phyloP scores from a whole-genome alignment of 257 asterid genomes.

The Ilex asprella region DNA sequence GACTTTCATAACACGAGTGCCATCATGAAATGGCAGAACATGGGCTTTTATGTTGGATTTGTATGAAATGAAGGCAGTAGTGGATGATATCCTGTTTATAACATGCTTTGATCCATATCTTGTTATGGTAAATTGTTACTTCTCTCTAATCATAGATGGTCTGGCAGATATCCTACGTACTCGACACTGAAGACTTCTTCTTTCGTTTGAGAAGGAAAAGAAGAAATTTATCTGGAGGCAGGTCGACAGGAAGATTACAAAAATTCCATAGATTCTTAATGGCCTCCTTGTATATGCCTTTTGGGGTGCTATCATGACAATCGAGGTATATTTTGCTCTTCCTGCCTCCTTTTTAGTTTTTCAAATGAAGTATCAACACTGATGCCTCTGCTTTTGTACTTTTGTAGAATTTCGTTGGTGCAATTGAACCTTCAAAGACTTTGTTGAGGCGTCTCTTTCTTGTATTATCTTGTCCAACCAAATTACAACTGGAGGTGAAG shows the following conservation, averaged over 20 bases:
- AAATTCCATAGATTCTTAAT: conserved; percentile 44
- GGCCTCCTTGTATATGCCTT: conserved; percentile 15
- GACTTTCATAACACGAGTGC: not conserved
- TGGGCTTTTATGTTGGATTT: not conserved
- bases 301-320: conserved; percentile 15
- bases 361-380: not conserved
- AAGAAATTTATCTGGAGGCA: conserved; percentile 19
- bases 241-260: conserved; percentile 35
- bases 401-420: conserved; percentile 10
- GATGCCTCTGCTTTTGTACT: not conserved
- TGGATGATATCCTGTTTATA: not conserved
- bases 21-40: not conserved
- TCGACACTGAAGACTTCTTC: conserved; percentile 87
- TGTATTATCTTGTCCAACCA: conserved; percentile 18
- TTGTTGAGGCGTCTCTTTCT: conserved; percentile 23
- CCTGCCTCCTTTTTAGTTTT: not conserved
- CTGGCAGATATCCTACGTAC: conserved; percentile 77
- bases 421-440: conserved; percentile 7
- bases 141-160: conserved; percentile 8
- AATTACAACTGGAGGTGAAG: conserved; percentile 24
- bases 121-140: not conserved
- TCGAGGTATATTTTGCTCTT: conserved; percentile 13
- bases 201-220: conserved; percentile 58
- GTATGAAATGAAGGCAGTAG: not conserved
- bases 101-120: not conserved